Conservation (phyloP, 164 flowering plant genomes). For the Cinnamomum chago region DNA sequence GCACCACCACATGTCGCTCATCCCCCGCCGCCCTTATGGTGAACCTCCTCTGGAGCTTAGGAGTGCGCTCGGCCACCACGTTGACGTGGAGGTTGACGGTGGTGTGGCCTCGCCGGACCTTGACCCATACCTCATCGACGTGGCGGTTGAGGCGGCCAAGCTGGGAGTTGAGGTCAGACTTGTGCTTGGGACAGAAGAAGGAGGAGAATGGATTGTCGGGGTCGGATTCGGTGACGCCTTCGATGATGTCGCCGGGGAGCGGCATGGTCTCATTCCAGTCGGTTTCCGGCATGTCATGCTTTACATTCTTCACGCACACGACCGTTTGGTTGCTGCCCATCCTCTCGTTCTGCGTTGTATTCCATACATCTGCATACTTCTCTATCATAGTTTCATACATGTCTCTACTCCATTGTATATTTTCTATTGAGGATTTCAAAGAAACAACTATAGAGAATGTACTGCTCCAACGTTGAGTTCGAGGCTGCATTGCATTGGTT, state of each 20-base stretch:
- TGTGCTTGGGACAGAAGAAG: slow-evolving; percentile 26
- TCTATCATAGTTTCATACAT: too few relatives aligned
- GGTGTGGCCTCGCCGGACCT: slow-evolving; percentile 43
- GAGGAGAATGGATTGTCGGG: slow-evolving; percentile 13
- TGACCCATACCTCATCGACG: slow-evolving; percentile 34
- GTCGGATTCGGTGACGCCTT: slow-evolving; percentile 35
- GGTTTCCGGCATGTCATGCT: slow-evolving; percentile 31
- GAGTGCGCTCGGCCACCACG: slow-evolving; percentile 25
- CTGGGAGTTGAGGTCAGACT: slow-evolving; percentile 39
- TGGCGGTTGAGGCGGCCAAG: slow-evolving; percentile 24
- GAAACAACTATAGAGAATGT: too few relatives aligned
- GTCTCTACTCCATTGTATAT: too few relatives aligned
- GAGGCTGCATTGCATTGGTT: too few relatives aligned
- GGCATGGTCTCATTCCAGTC: slow-evolving; percentile 68
- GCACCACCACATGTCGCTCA: slow-evolving; percentile 47
- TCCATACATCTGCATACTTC: too few relatives aligned
- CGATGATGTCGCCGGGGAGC: slow-evolving; percentile 58
- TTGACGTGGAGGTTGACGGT: slow-evolving; percentile 35
- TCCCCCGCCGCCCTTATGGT: slow-evolving; percentile 40
- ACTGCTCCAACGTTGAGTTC: too few relatives aligned
- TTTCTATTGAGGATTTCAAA: too few relatives aligned
- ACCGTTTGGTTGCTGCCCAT: slow-evolving; percentile 22
- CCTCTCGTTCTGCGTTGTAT: neutral
- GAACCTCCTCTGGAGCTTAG: slow-evolving; percentile 34
- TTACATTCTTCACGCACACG: slow-evolving; percentile 51